Percentiles rank a stretch among this genome's conserved stretches.
These are phyloP conservation scores for Neocucurbitaria cava DNA, from an alignment of 2,329 filamentous ascomycete genomes.

Conservation along the genomic window DNA sequence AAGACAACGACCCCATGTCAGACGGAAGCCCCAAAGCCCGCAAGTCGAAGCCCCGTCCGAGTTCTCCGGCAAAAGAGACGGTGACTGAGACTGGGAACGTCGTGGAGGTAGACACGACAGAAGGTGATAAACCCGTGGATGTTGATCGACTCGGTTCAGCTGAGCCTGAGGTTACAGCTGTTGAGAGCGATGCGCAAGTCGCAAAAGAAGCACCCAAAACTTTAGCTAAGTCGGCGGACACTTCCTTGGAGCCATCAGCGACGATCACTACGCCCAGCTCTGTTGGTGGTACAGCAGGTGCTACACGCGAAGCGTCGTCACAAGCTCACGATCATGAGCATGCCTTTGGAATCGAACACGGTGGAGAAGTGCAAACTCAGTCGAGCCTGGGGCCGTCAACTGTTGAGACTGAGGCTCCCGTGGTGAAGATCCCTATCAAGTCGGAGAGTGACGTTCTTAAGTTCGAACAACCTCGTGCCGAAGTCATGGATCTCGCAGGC, in stretches of 20 bases:
- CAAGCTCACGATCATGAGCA: background rate
- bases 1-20: background rate
- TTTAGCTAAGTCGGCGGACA: background rate
- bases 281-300: background rate
- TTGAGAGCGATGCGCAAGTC: background rate
- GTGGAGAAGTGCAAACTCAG: background rate
- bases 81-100: background rate
- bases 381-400: background rate
- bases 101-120: background rate
- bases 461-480: background rate
- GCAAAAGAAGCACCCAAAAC: background rate
- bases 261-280: background rate
- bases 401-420: background rate
- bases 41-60: slow-evolving; percentile 23
- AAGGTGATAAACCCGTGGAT: background rate
- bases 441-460: background rate
- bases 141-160: background rate
- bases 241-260: background rate
- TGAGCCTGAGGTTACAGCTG: background rate
- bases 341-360: background rate
- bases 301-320: background rate
- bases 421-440: background rate
- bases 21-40: slow-evolving; percentile 21
- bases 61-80: slow-evolving; percentile 17
- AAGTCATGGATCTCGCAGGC: background rate